These are phyloP conservation scores for Macrocybe gigantea DNA, from an alignment of 768 basidiomycete species.

Conservation along the genomic window DNA sequence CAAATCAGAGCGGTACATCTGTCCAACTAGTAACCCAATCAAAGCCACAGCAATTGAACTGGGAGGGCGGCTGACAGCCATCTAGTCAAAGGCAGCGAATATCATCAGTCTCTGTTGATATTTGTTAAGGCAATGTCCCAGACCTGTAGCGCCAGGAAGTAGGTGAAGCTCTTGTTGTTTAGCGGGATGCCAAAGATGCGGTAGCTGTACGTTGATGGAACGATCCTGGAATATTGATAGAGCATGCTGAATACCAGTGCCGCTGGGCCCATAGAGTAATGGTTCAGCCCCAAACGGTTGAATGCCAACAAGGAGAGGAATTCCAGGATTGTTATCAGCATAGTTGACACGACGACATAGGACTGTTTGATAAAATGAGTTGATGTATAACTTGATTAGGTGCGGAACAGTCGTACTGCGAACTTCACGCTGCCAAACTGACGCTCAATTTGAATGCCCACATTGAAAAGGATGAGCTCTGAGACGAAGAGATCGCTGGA, in stretches of 20 bases:
- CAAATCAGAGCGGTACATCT: conserved; percentile 80
- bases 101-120: conserved; percentile 4
- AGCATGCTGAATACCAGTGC: conserved; percentile 72
- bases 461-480: conserved; percentile 67
- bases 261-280: conserved; percentile 73
- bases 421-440: conserved; percentile 85
- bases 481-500: conserved; percentile 83
- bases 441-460: conserved; percentile 70
- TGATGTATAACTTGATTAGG: conserved; percentile 2
- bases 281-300: conserved; percentile 63
- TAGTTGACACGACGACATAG: conserved; percentile 61
- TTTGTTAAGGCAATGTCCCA: conserved; percentile 11
- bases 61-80: conserved; percentile 63
- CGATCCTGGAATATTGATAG: conserved; percentile 77
- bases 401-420: conserved; percentile 48
- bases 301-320: conserved; percentile 61
- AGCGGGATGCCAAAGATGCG: conserved; percentile 68
- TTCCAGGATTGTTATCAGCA: conserved; percentile 64
- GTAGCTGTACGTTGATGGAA: conserved; percentile 73
- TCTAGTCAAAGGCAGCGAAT: conserved; percentile 31
- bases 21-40: conserved; percentile 65
- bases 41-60: conserved; percentile 55
- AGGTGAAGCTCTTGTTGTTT: conserved; percentile 72
- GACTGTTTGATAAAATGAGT: conserved; percentile 43
- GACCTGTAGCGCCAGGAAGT: conserved; percentile 71